Evolutionary conservation across 2,329 filamentous ascomycete species (phyloP).

Genomic region (Apiospora rasikravindrae): DNA sequence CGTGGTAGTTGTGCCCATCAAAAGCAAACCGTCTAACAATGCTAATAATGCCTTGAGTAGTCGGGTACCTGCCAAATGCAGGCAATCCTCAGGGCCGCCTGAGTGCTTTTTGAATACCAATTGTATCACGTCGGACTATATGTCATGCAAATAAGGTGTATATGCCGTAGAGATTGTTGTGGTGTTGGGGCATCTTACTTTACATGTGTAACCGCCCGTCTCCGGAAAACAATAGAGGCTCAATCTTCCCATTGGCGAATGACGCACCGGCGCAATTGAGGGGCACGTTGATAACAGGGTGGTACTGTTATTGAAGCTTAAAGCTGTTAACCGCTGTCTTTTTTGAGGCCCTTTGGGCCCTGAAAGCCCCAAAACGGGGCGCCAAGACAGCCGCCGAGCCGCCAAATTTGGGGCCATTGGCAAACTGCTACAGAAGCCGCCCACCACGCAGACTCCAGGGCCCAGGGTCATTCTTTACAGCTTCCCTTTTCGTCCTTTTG

Average conservation of each 20-base stretch:
- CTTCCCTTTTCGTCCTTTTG: neutral
- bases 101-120: neutral
- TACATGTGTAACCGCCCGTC: neutral
- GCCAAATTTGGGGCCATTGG: neutral
- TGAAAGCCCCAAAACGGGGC: neutral
- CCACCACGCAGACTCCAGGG: neutral
- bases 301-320: constrained; percentile 3
- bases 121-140: neutral
- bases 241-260: neutral
- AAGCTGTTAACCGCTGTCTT: neutral
- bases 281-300: constrained; percentile 1
- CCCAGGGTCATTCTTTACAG: neutral
- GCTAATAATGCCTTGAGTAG: neutral
- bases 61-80: neutral
- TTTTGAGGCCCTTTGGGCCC: neutral
- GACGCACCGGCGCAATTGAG: neutral
- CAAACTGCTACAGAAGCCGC: neutral
- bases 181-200: too few relatives aligned
- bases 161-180: too few relatives aligned
- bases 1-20: neutral
- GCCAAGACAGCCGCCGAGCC: constrained; percentile 1
- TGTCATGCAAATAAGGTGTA: neutral
- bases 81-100: neutral
- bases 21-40: neutral
- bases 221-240: neutral